A percentile compares a stretch with the other conserved stretches of the same genome.
phyloP scores from a whole-genome alignment of 441 rosid species.

The Erodium chrysanthum region DNA sequence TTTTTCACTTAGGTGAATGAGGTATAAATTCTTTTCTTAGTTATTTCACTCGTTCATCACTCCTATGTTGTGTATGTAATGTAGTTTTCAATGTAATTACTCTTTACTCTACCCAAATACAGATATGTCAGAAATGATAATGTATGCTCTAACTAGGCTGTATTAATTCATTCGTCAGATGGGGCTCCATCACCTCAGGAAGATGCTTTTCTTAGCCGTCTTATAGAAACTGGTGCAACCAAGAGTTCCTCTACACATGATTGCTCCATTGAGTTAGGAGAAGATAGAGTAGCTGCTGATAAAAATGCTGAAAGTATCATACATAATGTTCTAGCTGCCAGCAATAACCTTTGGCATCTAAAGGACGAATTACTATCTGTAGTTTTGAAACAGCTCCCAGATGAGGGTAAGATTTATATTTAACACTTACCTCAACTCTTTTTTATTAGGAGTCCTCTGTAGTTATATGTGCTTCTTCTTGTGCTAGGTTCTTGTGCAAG shows the following conservation, averaged over 20 bases:
- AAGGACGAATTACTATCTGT: constrained; percentile 53
- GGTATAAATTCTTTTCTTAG: neutral
- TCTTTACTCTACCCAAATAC: neutral
- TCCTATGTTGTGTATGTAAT: neutral
- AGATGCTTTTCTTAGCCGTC: constrained; percentile 57
- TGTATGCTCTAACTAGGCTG: constrained; percentile 27
- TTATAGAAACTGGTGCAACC: constrained; percentile 69
- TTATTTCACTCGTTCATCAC: neutral
- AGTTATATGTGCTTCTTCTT: constrained; percentile 19
- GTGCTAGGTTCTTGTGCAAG: constrained; percentile 46
- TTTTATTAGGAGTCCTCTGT: constrained; percentile 15
- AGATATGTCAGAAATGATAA: constrained; percentile 10
- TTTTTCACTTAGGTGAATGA: neutral
- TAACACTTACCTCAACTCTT: neutral
- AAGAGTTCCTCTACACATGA: constrained; percentile 56
- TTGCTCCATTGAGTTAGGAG: constrained; percentile 36
- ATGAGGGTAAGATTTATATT: constrained; percentile 36
- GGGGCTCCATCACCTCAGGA: constrained; percentile 34
- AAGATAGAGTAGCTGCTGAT: constrained; percentile 28
- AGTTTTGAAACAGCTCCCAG: constrained; percentile 37
- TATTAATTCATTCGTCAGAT: constrained; percentile 35
- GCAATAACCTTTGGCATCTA: constrained; percentile 44
- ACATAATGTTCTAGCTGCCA: constrained; percentile 37
- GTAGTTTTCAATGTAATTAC: constrained; percentile 4
- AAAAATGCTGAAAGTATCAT: constrained; percentile 40